Evolutionary conservation across 2,329 filamentous ascomycete genomes (phyloP).

Genomic region (Nigrospora oryzae): DNA sequence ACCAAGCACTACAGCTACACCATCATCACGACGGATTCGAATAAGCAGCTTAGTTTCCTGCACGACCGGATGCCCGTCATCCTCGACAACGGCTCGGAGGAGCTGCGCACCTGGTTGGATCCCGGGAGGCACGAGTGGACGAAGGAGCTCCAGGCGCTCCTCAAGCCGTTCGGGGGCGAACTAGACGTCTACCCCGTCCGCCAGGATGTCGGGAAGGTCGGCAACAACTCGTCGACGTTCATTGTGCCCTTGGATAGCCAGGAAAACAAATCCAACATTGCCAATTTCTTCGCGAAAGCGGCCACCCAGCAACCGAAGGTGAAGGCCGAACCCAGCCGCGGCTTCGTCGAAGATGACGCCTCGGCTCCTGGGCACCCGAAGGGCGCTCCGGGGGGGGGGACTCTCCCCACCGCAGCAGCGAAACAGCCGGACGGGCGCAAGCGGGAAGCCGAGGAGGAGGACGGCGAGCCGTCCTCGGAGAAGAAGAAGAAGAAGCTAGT

Average conservation of each 20-base stretch:
- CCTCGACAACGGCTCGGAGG: conserved; percentile 65
- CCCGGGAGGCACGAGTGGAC: conserved; percentile 66
- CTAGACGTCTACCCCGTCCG: conserved; percentile 80
- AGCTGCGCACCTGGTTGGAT: conserved; percentile 70
- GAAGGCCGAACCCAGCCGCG: conserved; percentile 12
- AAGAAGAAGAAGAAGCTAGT: conserved; percentile 3
- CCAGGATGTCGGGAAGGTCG: conserved; percentile 88
- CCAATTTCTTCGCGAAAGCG: conserved; percentile 75
- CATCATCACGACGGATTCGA: conserved; percentile 85
- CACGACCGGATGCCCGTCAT: conserved; percentile 97
- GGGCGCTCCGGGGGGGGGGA: too few relatives aligned
- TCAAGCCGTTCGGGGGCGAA: conserved; percentile 73
- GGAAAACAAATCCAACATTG: conserved; percentile 88
- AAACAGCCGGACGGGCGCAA: conserved; percentile 11
- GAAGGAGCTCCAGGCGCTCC: conserved; percentile 63
- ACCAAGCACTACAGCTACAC: conserved; percentile 82
- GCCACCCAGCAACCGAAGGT: conserved; percentile 24
- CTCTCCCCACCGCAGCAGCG: too few relatives aligned
- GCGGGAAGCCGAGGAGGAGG: conserved; percentile 13
- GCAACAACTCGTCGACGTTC: conserved; percentile 80
- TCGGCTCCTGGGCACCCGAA: neutral
- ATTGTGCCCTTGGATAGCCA: conserved; percentile 75
- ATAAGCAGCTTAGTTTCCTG: conserved; percentile 73
- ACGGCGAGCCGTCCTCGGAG: conserved; percentile 5
- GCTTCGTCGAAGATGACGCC: conserved; percentile 8